phyloP scores from a whole-genome alignment of 257 asterid genomes.

The Ilex asprella region DNA sequence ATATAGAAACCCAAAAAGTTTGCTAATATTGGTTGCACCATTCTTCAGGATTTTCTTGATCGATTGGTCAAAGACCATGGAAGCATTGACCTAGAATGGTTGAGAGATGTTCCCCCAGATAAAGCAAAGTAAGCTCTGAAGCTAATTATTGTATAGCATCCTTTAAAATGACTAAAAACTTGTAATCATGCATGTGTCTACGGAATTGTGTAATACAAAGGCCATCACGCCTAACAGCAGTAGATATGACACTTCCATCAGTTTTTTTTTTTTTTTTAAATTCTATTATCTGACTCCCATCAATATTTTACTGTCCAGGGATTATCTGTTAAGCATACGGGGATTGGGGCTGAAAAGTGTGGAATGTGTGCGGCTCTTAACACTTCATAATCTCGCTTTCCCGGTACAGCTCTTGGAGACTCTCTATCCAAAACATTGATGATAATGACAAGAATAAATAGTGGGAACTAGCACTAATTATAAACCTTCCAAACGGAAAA shows the following conservation, averaged over 20 bases:
- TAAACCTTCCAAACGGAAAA: constrained; percentile 8
- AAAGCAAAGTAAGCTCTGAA: constrained; percentile 57
- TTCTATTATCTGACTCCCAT: constrained; percentile 2
- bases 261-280: not conserved
- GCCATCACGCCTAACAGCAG: not conserved
- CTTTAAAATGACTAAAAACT: constrained; percentile 3
- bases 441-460: not conserved
- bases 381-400: constrained; percentile 91
- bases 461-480: constrained; percentile 12
- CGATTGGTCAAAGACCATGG: constrained; percentile 77
- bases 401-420: constrained; percentile 51
- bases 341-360: constrained; percentile 95
- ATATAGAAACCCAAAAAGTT: constrained; percentile 7
- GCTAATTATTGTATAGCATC: not conserved
- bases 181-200: not conserved
- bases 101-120: constrained; percentile 75
- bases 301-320: constrained; percentile 49
- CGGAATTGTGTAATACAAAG: constrained; percentile 1
- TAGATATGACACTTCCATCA: constrained; percentile 2
- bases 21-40: constrained; percentile 12
- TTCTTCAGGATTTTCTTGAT: constrained; percentile 76
- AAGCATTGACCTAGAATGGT: constrained; percentile 87
- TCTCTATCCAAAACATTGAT: not conserved
- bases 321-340: constrained; percentile 73
- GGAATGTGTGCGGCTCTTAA: constrained; percentile 88